phyloP scores from a whole-genome alignment of 192 early-diverging fungal genomes.

The Coemansia sp. region DNA sequence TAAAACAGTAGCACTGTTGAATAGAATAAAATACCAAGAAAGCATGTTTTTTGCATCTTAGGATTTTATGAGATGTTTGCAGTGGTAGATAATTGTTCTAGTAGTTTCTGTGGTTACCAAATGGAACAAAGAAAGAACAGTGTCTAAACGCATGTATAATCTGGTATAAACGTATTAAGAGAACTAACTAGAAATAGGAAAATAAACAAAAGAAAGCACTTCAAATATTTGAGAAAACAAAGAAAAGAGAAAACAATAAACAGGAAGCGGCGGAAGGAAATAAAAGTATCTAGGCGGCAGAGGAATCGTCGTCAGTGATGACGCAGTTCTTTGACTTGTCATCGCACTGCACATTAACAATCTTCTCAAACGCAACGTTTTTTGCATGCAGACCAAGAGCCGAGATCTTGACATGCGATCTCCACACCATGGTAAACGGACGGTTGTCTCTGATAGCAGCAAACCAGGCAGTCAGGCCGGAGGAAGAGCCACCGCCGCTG shows the following conservation, averaged over 20 bases:
- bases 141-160: too few relatives aligned
- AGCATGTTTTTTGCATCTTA: too few relatives aligned
- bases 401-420: slow-evolving; percentile 32
- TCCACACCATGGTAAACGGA: slow-evolving; percentile 48
- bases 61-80: too few relatives aligned
- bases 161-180: too few relatives aligned
- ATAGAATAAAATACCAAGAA: too few relatives aligned
- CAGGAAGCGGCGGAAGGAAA: background rate
- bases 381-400: slow-evolving; percentile 43
- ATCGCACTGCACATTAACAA: slow-evolving; percentile 32
- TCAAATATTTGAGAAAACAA: background rate
- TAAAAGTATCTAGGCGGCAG: slow-evolving; percentile 2
- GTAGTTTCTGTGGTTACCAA: too few relatives aligned
- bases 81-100: too few relatives aligned
- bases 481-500: background rate
- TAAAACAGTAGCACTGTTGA: too few relatives aligned
- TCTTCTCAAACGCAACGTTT: slow-evolving; percentile 46
- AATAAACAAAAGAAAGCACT: too few relatives aligned
- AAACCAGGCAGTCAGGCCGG: slow-evolving; percentile 38
- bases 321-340: slow-evolving; percentile 22
- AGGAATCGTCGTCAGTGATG: slow-evolving; percentile 6
- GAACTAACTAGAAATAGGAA: too few relatives aligned
- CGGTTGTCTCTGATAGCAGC: slow-evolving; percentile 29
- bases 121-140: too few relatives aligned
- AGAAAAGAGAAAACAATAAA: background rate